Base-by-base conservation (phyloP, 1,139 yeast genomes). In the Yamadazyma oceani region DNA sequence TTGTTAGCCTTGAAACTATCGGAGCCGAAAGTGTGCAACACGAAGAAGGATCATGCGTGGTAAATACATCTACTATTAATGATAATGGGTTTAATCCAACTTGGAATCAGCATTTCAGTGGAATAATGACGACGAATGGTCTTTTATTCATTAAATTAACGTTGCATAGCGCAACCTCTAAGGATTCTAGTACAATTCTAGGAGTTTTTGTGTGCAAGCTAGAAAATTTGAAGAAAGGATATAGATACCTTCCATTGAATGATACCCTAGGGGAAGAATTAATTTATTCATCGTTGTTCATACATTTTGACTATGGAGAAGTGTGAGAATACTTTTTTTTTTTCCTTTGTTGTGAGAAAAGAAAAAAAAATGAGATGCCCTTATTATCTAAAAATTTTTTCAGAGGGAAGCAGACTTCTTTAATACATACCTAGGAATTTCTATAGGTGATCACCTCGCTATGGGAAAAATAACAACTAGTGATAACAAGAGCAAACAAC, bases 61-160 rank as follows among this genome's bases (percentile, higher is more conserved):
- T 44, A 5, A 52, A 58, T 37, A 74, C 87, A 0, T 45, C 57
- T 4, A 53, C 64, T 3, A 66, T 78, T 3, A 41, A 54, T 14
- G 73, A 73, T 37, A 88, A 89, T 58, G 96, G 97, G 0, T 88
- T 86, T 59, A 89, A 85, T 56, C 97, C 97, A 0, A 62, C 73
- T 2, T 89, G 96, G 96, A 78, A 83, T 48, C 69, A 75, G 35
- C 57, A 55, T 4, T 73, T 81, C 43, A 53, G 60, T 17, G 74
- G 85, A 2, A 57, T 53, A 0, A 53, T 83, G 9, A 25, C 58
- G 2, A 62, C 76, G 4, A 53, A 62, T 26, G 66, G 63, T 27
- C 51, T 70, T 14, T 57, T 64, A 2, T 72, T 71, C 46, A 40
- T 69, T 5, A 59, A 60, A 35, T 55, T 71, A 34, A 53, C 62